Base-by-base conservation (phyloP, 2,329 filamentous ascomycete genomes). In the Ilyonectria robusta region DNA sequence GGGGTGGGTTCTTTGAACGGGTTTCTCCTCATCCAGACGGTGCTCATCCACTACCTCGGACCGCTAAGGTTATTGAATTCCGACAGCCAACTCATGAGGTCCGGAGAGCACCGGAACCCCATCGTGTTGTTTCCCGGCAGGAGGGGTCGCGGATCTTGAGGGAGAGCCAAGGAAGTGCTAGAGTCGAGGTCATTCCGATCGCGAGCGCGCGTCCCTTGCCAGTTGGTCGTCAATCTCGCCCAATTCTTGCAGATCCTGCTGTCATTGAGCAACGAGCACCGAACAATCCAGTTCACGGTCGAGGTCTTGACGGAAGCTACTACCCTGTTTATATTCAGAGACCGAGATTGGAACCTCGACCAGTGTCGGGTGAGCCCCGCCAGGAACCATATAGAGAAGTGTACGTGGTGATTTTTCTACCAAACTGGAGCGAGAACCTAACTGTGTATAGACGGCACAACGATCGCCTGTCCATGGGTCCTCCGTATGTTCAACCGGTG, bases 1-100 rank as follows among this genome's bases (percentile, higher is more conserved):
- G 80, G 33, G 80, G 79, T 62, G 79, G 79, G 17, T 81, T 81
- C 59, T 80, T 74, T 66, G 81, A 80, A 67, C 79, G 78, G 62
- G 73, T 81, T 40, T 67, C 71, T 63, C 65, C 60, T 42, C 70
- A 57, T 59, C 62, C 58, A 54, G 42, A 56, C 53, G 68, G 59
- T 57, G 59, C 66, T 29, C 54, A 68, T n/a, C 59, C 63, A 35
- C 53, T 59, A 17, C 59, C 65, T 21, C 68, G 56, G 54, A 62
- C 66, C 55, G 48, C 65, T 15, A 69, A 65, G 37, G 46, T 60
- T 15, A 51, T 72, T 31, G 71, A 72, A 37, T 67, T 69, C 50
- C 62, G 67, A 47, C 57, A 67, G 21, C 59, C 65, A 42, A 29
- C 57, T 35, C 64, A 60, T 42, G 68, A 71, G 26, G 46, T 63